A percentile compares a stretch with the other conserved stretches of the same genome.
phyloP scores from a whole-genome alignment of 1,284 basidiomycete genomes.

The Irpex sp. region DNA sequence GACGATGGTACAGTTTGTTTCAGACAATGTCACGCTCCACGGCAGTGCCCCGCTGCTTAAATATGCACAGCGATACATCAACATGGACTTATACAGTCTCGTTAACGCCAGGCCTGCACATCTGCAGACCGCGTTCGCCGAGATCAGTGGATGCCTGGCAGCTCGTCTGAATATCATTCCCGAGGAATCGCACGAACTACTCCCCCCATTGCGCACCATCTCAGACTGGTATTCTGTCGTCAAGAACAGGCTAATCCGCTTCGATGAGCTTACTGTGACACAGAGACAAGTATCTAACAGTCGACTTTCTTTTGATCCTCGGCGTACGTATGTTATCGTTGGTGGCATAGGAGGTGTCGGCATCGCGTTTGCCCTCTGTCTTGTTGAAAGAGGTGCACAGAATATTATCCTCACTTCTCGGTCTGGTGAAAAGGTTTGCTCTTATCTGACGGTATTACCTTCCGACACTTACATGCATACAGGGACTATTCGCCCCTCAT shows the following conservation, averaged over 20 bases:
- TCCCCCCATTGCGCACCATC: neutral
- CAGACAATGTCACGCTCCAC: neutral
- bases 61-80: neutral
- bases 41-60: neutral
- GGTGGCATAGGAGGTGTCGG: constrained; percentile 15
- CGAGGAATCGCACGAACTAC: neutral
- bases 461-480: neutral
- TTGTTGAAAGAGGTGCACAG: constrained; percentile 13
- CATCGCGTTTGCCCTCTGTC: constrained; percentile 5
- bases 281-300: constrained; percentile 5
- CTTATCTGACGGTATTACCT: neutral
- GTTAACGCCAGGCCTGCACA: neutral
- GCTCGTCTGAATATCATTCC: neutral
- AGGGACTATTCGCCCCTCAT: constrained; percentile 3
- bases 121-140: neutral
- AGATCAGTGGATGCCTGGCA: neutral
- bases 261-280: constrained; percentile 2
- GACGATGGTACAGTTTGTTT: neutral
- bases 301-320: constrained; percentile 14
- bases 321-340: constrained; percentile 13
- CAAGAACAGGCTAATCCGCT: neutral
- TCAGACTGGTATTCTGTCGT: neutral
- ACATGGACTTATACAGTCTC: neutral
- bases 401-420: constrained; percentile 15
- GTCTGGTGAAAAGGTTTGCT: constrained; percentile 13